Base-by-base conservation (phyloP, 1,139 yeast species). In the Taphrina communis region DNA sequence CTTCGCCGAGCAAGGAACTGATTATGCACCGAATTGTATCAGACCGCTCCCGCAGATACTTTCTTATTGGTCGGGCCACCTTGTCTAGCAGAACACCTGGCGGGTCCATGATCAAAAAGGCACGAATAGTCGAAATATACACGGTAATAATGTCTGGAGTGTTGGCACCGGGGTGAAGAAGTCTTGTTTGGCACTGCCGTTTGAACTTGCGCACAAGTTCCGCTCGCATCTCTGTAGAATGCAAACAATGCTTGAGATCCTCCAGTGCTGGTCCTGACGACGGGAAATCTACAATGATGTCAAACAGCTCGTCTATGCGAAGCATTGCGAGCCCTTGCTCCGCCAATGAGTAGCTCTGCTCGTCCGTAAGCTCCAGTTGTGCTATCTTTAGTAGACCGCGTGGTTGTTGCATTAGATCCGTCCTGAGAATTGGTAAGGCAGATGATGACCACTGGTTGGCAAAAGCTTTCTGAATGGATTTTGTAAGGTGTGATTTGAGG, bases 81-180 rank as follows among this genome's bases (percentile, higher is more conserved):
- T 86, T 86, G 76, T 90, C 96, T 11, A 91, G 79, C 12, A 91
- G 78, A 0, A 91, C 96, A 0, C 97, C 97, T 56, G 90, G 83
- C 1, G 97, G 96, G 74, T 94, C 98, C n/a, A 94, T 81, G 0
- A 88, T 79, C 39, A 89, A 77, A 72, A 94, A 90, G 0, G 93
- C 83, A 72, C 86, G 83, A 62, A 93, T 88, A 0, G 95, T 86
- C 36, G 87, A 84, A 2, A 89, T 86, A 75, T 90, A 93, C 59
- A 84, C 84, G 1, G 85, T 78, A 36, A 94, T 84, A 2, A 92
- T 88, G 70, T 88, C 92, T 1, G 84, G 82, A 0, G 98, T 94
- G 73, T 89, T 87, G 0, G 89, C 85, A 11, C 97, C 97, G 1
- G 97, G 90, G 75, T 91, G 95, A 21, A 93, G 79, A 11, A 92